Evolutionary conservation across 805 yeast genomes (phyloP).

Genomic region (Candida tammaniensis): DNA sequence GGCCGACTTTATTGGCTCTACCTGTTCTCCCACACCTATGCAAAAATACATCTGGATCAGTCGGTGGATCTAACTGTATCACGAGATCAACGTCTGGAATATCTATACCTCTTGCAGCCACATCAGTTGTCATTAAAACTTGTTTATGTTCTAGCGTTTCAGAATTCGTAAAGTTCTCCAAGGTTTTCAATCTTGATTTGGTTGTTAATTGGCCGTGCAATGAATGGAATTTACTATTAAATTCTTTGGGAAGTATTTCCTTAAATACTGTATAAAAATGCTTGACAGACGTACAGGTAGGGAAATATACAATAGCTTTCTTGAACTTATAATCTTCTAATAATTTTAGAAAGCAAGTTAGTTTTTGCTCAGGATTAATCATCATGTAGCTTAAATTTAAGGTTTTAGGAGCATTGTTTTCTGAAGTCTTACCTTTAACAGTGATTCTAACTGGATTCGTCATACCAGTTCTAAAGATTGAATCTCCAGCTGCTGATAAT

Average conservation of each 20-base stretch:
- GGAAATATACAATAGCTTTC: slow-evolving; percentile 87
- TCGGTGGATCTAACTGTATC: slow-evolving; percentile 92
- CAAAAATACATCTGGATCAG: slow-evolving; percentile 85
- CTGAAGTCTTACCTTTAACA: slow-evolving; percentile 52
- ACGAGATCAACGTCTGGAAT: slow-evolving; percentile 93
- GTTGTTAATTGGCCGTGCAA: slow-evolving; percentile 91
- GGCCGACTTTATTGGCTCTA: slow-evolving; percentile 82
- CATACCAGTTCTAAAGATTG: slow-evolving; percentile 83
- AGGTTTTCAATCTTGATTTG: slow-evolving; percentile 70
- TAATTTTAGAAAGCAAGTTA: slow-evolving; percentile 55
- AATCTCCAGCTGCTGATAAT: slow-evolving; percentile 73
- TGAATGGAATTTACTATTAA: slow-evolving; percentile 54
- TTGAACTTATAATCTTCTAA: slow-evolving; percentile 55
- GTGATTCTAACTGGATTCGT: slow-evolving; percentile 87
- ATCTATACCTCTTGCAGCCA: slow-evolving; percentile 97
- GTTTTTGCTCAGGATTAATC: slow-evolving; percentile 57
- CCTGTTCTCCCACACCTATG: slow-evolving; percentile 97
- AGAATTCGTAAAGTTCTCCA: slow-evolving; percentile 55
- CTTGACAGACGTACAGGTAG: slow-evolving; percentile 84
- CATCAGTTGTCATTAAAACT: slow-evolving; percentile 88
- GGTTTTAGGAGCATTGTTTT: slow-evolving; percentile 55
- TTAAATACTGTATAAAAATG: slow-evolving; percentile 63
- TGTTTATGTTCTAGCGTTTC: slow-evolving; percentile 42
- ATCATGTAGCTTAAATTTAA: slow-evolving; percentile 61
- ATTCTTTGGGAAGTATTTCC: slow-evolving; percentile 28